Percentiles rank a stretch among this genome's conserved stretches.
Evolutionary conservation across 2,329 filamentous ascomycete genomes (phyloP).

Genomic region (Herpotrichia juniperi): DNA sequence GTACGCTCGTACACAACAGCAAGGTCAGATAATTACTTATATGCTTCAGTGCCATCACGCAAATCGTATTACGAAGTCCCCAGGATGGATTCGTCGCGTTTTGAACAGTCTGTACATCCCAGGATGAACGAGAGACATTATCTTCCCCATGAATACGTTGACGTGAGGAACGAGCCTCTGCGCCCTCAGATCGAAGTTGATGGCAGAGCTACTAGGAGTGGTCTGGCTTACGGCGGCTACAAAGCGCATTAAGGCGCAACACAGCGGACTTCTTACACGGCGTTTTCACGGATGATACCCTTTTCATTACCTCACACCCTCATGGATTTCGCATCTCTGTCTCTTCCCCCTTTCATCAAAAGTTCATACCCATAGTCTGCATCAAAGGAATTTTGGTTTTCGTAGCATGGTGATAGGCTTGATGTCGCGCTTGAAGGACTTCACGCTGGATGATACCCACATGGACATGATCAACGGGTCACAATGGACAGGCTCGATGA

Average conservation of each 20-base stretch:
- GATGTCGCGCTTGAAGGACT: not conserved
- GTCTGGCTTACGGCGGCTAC: not conserved
- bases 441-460: not conserved
- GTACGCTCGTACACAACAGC: not conserved
- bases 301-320: not conserved
- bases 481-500: not conserved
- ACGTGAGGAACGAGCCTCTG: not conserved
- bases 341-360: not conserved
- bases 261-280: not conserved
- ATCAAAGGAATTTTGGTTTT: not conserved
- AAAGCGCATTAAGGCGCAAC: not conserved
- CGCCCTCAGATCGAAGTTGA: not conserved
- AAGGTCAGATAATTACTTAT: not conserved
- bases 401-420: not conserved
- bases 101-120: not conserved
- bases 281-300: conserved; percentile 1
- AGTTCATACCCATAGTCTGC: not conserved
- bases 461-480: not conserved
- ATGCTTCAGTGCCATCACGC: not conserved
- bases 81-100: not conserved
- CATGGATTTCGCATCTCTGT: not conserved
- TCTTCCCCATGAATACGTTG: not conserved
- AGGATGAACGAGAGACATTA: not conserved
- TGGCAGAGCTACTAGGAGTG: not conserved
- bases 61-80: not conserved